A percentile compares a stretch with the other conserved stretches of the same genome.
Conservation (phyloP, 768 basidiomycete genomes). For the Tylopilus plumbeoviolaceoides region DNA sequence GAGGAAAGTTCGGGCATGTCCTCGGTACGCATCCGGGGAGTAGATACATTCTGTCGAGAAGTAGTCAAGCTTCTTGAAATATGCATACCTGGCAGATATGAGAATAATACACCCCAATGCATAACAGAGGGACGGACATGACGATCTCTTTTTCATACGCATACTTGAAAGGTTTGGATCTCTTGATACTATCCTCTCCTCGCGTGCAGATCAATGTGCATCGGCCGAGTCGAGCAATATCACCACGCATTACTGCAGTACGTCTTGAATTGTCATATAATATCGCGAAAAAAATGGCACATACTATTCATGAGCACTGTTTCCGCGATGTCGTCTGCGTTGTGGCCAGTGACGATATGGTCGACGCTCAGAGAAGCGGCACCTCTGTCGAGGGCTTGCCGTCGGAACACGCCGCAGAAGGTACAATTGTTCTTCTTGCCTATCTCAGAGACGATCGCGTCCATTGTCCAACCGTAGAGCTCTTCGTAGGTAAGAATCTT, state of each 20-base stretch:
- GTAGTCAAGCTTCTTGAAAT: slow-evolving; percentile 98
- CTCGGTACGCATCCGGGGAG: slow-evolving; percentile 97
- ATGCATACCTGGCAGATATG: slow-evolving; percentile 76
- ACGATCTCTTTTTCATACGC: slow-evolving; percentile 99
- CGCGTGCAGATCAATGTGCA: slow-evolving; percentile 95
- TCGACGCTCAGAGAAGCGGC: slow-evolving; percentile 86
- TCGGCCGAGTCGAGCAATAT: slow-evolving; percentile 89
- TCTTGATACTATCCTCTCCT: slow-evolving; percentile 93
- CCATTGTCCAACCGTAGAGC: slow-evolving; percentile 99
- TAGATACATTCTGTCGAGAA: slow-evolving; percentile 99
- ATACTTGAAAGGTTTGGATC: slow-evolving; percentile 99
- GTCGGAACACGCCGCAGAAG: slow-evolving; percentile 95
- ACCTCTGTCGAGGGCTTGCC: slow-evolving; percentile 94
- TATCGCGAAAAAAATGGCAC: slow-evolving; percentile 26
- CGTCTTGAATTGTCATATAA: not conserved
- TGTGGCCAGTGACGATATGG: slow-evolving; percentile 98
- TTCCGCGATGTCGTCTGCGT: slow-evolving; percentile 98
- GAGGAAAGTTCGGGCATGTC: slow-evolving; percentile 89
- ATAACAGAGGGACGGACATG: slow-evolving; percentile 54
- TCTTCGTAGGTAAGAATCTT: slow-evolving; percentile 96
- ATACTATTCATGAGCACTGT: slow-evolving; percentile 98
- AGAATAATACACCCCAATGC: slow-evolving; percentile 4
- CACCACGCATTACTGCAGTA: slow-evolving; percentile 87
- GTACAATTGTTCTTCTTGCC: slow-evolving; percentile 99
- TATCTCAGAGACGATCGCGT: slow-evolving; percentile 88